Conservation (phyloP, 805 yeast species). For the Nakazawaea wyomingensis region DNA sequence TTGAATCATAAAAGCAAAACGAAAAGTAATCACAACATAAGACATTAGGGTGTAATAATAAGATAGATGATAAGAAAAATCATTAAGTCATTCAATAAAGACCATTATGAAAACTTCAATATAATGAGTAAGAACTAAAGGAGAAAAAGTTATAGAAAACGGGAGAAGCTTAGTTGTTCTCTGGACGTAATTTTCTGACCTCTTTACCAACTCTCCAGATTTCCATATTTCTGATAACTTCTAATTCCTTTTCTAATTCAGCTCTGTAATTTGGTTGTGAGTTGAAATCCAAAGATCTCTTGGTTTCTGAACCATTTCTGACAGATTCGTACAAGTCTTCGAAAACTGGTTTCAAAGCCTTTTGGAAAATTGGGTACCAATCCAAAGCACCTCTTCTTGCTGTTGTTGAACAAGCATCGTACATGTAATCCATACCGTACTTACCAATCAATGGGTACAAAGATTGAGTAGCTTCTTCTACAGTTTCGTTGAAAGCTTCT, state of each 20-base stretch:
- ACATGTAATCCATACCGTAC: slow-evolving; percentile 99
- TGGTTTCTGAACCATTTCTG: slow-evolving; percentile 94
- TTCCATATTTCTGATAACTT: slow-evolving; percentile 93
- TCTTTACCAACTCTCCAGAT: slow-evolving; percentile 99
- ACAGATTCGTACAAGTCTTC: slow-evolving; percentile 92
- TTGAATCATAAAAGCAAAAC: slow-evolving; percentile 14
- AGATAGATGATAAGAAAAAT: slow-evolving; percentile 14
- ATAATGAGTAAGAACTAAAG: slow-evolving; percentile 15
- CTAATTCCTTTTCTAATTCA: slow-evolving; percentile 88
- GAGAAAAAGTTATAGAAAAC: slow-evolving; percentile 5
- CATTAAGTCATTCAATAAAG: slow-evolving; percentile 33
- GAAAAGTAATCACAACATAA: slow-evolving; percentile 15
- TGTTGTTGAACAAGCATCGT: slow-evolving; percentile 99
- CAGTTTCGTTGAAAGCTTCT: slow-evolving; percentile 99
- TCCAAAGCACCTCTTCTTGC: slow-evolving; percentile 99
- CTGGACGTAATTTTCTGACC: slow-evolving; percentile 99
- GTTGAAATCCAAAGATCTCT: slow-evolving; percentile 98
- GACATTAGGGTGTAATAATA: background rate
- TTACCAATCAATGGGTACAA: slow-evolving; percentile 98
- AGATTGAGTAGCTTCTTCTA: slow-evolving; percentile 99
- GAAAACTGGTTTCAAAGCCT: slow-evolving; percentile 98
- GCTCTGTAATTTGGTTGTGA: slow-evolving; percentile 97
- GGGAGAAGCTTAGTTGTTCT: slow-evolving; percentile 66
- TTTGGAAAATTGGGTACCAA: slow-evolving; percentile 99
- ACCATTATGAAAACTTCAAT: slow-evolving; percentile 24